Percentiles rank a stretch among this genome's conserved stretches.
Evolutionary conservation across 2,329 filamentous ascomycete genomes (phyloP).

Genomic region (Fusarium tupiense): DNA sequence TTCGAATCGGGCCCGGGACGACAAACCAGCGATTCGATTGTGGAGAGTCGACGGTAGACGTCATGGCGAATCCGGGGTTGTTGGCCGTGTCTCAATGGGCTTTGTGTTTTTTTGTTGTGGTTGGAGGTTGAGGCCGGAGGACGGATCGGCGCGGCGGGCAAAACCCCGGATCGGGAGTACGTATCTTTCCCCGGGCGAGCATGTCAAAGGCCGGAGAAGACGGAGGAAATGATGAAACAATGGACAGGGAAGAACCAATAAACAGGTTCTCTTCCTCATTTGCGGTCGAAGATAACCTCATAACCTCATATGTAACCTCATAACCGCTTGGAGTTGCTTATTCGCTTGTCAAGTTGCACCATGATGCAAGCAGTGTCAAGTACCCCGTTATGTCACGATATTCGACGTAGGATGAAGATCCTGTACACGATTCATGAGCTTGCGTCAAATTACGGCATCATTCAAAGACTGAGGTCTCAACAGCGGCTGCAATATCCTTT

Average conservation of each 20-base stretch:
- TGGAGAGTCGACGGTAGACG: slow-evolving; percentile 15
- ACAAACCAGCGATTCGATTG: slow-evolving; percentile 56
- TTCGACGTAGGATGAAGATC: background rate
- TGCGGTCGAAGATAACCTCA: no score
- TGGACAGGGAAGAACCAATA: background rate
- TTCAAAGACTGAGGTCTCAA: background rate
- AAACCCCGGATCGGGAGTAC: slow-evolving; percentile 35
- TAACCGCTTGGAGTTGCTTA: background rate
- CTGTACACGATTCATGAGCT: slow-evolving; percentile 1
- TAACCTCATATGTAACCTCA: background rate
- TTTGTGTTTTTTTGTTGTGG: background rate
- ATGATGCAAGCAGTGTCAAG: background rate
- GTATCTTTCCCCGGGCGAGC: slow-evolving; percentile 9
- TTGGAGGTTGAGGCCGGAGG: slow-evolving; percentile 9
- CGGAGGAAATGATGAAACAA: background rate
- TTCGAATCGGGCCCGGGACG: slow-evolving; percentile 79
- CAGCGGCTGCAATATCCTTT: background rate
- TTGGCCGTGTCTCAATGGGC: background rate
- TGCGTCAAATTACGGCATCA: background rate
- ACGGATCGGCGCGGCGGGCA: slow-evolving; percentile 33
- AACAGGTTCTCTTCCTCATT: background rate
- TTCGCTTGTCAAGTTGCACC: background rate
- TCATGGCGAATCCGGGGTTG: slow-evolving; percentile 16
- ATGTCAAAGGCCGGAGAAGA: background rate
- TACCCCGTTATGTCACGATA: background rate